phyloP scores from a whole-genome alignment of 2,329 filamentous ascomycete genomes.

The Fusarium tricinctum region DNA sequence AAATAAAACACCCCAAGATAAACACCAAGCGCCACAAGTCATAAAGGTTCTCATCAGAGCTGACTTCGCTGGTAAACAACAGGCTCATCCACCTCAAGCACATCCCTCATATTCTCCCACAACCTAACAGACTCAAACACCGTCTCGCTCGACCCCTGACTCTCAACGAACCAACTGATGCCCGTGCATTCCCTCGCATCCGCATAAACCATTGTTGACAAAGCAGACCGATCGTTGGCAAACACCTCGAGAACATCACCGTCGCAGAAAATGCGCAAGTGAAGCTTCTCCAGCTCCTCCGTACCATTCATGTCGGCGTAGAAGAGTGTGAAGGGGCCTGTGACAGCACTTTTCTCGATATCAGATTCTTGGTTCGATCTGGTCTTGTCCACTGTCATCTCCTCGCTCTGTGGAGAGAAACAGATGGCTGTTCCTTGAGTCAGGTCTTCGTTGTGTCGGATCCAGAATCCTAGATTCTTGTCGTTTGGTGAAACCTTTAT shows the following conservation, averaged over 20 bases:
- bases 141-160: background rate
- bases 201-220: slow-evolving; percentile 49
- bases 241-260: slow-evolving; percentile 48
- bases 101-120: slow-evolving; percentile 42
- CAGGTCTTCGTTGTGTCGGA: slow-evolving; percentile 48
- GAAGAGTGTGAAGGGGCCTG: slow-evolving; percentile 64
- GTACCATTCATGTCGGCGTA: slow-evolving; percentile 10
- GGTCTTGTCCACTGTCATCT: slow-evolving; percentile 57
- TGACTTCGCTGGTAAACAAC: slow-evolving; percentile 30
- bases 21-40: background rate
- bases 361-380: slow-evolving; percentile 50
- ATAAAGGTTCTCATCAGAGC: background rate
- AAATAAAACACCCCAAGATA: background rate
- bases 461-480: slow-evolving; percentile 40
- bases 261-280: slow-evolving; percentile 46
- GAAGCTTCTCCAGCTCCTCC: slow-evolving; percentile 43
- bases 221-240: slow-evolving; percentile 48
- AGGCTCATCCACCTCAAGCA: slow-evolving; percentile 31
- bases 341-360: slow-evolving; percentile 54
- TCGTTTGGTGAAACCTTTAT: slow-evolving; percentile 33
- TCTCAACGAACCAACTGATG: slow-evolving; percentile 48
- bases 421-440: slow-evolving; percentile 55
- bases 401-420: slow-evolving; percentile 57
- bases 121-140: slow-evolving; percentile 43
- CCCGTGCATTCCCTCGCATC: slow-evolving; percentile 33